phyloP scores from a whole-genome alignment of 805 yeast species.

The Kodamaea fukazawae region DNA sequence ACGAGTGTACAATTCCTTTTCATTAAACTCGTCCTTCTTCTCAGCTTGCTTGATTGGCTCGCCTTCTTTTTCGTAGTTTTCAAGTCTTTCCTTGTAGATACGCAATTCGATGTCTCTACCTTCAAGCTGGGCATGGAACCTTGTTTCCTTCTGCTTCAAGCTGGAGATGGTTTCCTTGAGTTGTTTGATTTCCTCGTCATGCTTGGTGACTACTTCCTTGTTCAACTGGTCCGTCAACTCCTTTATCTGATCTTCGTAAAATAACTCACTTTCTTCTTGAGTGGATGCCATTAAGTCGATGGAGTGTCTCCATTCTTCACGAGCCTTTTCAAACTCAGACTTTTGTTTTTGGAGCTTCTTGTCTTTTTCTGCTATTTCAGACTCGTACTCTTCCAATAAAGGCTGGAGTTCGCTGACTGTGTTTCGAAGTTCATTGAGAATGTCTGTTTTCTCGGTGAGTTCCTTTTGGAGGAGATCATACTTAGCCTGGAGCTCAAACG shows the following conservation, averaged over 20 bases:
- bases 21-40: conserved; percentile 3
- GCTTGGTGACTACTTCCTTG: conserved; percentile 10
- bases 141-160: conserved; percentile 16
- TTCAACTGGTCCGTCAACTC: conserved; percentile 21
- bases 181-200: conserved; percentile 13
- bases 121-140: conserved; percentile 14
- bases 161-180: conserved; percentile 2
- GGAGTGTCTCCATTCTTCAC: conserved; percentile 58
- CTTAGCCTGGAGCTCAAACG: conserved; percentile 19
- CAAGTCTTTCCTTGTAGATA: conserved; percentile 10
- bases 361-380: conserved; percentile 44
- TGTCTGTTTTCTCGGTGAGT: conserved; percentile 42
- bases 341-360: conserved; percentile 46
- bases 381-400: conserved; percentile 45
- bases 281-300: conserved; percentile 54
- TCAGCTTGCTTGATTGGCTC: background rate
- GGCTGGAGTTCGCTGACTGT: conserved; percentile 51
- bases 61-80: conserved; percentile 1
- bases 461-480: conserved; percentile 22
- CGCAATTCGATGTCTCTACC: conserved; percentile 13
- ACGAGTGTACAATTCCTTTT: conserved; percentile 6
- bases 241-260: conserved; percentile 46
- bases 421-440: conserved; percentile 46
- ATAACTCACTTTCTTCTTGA: conserved; percentile 52
- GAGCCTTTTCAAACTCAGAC: conserved; percentile 48